Evolutionary conservation across 1,284 basidiomycete genomes (phyloP).

Genomic region (Leucoagaricus sp.): DNA sequence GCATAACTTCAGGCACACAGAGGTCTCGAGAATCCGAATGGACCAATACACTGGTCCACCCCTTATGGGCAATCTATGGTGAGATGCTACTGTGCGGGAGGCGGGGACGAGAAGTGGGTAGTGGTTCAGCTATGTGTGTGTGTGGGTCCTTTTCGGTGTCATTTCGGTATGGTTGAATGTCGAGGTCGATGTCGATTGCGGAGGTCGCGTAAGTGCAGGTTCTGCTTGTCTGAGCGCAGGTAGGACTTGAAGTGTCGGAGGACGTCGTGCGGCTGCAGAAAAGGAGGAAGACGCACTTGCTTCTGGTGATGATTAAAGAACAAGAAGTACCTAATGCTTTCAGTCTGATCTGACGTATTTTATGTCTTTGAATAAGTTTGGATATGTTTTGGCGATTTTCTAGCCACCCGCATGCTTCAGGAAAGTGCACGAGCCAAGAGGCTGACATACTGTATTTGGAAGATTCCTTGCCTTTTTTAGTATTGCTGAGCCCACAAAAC

Average conservation of each 20-base stretch:
- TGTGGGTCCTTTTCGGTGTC: background rate
- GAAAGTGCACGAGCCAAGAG: background rate
- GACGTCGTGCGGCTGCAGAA: too few relatives aligned
- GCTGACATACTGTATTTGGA: background rate
- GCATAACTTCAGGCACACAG: background rate
- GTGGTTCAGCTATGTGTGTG: slow-evolving; percentile 1
- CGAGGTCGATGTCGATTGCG: background rate
- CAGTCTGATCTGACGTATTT: background rate
- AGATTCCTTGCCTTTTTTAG: background rate
- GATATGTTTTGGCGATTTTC: background rate
- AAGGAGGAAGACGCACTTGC: too few relatives aligned
- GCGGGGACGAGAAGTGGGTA: background rate
- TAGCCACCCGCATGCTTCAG: background rate
- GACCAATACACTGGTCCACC: background rate
- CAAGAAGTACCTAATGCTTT: background rate
- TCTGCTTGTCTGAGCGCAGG: background rate
- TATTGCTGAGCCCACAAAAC: background rate
- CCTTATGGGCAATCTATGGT: background rate
- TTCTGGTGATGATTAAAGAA: background rate
- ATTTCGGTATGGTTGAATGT: too few relatives aligned
- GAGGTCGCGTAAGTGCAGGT: too few relatives aligned
- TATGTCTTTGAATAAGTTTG: background rate
- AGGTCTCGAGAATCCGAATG: background rate
- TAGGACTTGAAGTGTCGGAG: background rate
- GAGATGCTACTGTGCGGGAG: background rate